These are phyloP conservation scores for Favolaschia claudopus DNA, from an alignment of 768 basidiomycete genomes.

Conservation along the genomic window DNA sequence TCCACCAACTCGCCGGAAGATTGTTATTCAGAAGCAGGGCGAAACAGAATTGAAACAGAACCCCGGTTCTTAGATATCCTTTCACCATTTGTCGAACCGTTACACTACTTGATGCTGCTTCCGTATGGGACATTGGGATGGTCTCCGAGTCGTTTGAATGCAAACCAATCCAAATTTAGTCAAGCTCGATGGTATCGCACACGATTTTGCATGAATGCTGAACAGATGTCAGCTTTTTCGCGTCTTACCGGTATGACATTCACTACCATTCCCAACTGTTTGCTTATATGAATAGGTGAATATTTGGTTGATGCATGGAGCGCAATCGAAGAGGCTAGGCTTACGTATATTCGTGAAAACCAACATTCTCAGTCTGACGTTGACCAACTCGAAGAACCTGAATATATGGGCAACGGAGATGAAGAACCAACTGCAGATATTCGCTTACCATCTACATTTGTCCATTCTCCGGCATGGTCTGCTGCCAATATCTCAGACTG, in stretches of 20 bases:
- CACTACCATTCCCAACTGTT: not conserved
- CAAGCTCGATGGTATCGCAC: conserved; percentile 2
- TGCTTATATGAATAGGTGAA: not conserved
- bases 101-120: not conserved
- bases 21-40: not conserved
- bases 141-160: not conserved
- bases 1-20: not conserved
- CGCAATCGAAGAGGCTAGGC: not conserved
- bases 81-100: conserved; percentile 1
- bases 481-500: conserved; percentile 1
- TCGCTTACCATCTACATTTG: not conserved
- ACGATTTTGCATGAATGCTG: conserved; percentile 1
- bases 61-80: not conserved
- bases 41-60: not conserved
- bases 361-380: not conserved
- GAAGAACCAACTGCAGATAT: not conserved
- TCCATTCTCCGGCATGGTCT: conserved; percentile 3
- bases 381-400: not conserved
- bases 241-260: not conserved
- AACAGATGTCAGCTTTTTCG: conserved; percentile 1
- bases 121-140: not conserved
- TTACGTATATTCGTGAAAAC: not conserved
- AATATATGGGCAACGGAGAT: not conserved
- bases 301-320: conserved; percentile 11
- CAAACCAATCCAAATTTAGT: not conserved